Evolutionary conservation across 345 rosid genomes (phyloP), one percentile per base, ranked within the genome.

Genomic region (Hevea brasiliensis): DNA sequence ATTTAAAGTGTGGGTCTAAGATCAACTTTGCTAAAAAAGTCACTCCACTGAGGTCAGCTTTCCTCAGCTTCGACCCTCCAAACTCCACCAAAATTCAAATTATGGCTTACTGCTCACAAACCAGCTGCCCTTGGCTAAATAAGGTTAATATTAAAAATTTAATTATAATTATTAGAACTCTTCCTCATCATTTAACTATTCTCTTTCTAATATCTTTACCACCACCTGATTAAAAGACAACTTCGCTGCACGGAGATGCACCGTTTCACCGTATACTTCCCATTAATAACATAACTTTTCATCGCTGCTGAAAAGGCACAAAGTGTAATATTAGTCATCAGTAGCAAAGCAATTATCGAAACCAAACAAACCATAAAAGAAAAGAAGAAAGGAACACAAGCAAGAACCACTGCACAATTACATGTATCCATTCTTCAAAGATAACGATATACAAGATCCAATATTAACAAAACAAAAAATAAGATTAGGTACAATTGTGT

Each of bases 21-120:
- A 20, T n/a, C 27, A 65, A 54, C 26, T 26, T 14, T 4, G 9
- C 44, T 0, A n/a, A n/a, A 24, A 18, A 45, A 24, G 47, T 66
- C 70, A 66, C 29, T 63, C 18, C 17, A n/a, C 67, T 47, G 55
- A 27, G 70, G n/a, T 68, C 32, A 68, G 72, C 58, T 67, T 51
- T 67, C 58, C 13, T 18, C 66, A 44, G 66, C 67, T 72, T 62
- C 68, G 68, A 72, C 61, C 68, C 75, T 61, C 75, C 17, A 21
- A 47, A 32, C 29, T 1, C 7, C 58, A 60, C 32, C 74, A n/a
- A 8, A 24, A 15, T 42, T 70, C 54, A 23, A 56, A 24, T 71
- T 27, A 27, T 61, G 54, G 64, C 53, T 57, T 15, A 42, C 54
- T 41, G 20, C 7, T n/a, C 18, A 24, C n/a, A 41, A 20, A 41